A percentile compares a stretch with the other conserved stretches of the same genome.
Evolutionary conservation across 2,329 filamentous ascomycete genomes (phyloP).

Genomic region (Penicillium freii): DNA sequence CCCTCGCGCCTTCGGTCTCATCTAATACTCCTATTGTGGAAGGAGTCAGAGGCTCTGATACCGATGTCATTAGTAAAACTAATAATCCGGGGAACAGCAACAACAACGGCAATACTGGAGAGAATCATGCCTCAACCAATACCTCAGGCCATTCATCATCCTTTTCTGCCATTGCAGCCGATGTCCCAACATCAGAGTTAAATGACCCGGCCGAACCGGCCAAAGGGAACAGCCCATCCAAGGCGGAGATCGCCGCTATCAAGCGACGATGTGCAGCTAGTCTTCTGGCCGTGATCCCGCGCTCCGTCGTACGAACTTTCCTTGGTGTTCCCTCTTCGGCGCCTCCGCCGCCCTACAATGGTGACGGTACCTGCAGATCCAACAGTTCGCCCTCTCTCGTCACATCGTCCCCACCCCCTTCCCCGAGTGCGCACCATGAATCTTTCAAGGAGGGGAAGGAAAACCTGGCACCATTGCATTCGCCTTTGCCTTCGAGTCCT

Average conservation of each 20-base stretch:
- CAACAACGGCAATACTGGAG: conserved; percentile 11
- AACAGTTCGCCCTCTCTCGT: conserved; percentile 18
- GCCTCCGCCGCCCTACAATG: conserved; percentile 7
- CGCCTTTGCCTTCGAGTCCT: background rate
- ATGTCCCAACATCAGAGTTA: conserved; percentile 2
- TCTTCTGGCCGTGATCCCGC: conserved; percentile 45
- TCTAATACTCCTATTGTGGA: conserved; percentile 19
- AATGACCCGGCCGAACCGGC: conserved; percentile 14
- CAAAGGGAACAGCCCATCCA: conserved; percentile 21
- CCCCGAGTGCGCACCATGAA: background rate
- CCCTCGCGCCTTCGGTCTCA: conserved; percentile 26
- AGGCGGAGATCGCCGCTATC: conserved; percentile 38
- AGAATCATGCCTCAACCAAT: conserved; percentile 14
- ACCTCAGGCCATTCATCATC: conserved; percentile 2
- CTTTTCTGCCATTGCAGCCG: background rate
- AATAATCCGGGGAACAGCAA: conserved; percentile 7
- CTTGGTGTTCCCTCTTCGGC: conserved; percentile 36
- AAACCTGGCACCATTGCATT: conserved; percentile 4
- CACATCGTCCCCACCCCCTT: conserved; percentile 18
- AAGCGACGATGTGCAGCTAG: conserved; percentile 46
- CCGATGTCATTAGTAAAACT: conserved; percentile 5
- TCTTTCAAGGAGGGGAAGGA: conserved; percentile 1
- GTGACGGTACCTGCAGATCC: conserved; percentile 27
- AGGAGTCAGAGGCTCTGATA: conserved; percentile 6
- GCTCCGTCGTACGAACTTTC: conserved; percentile 45